A percentile compares a stretch with the other conserved stretches of the same genome.
Evolutionary conservation across 768 basidiomycete genomes (phyloP).

Genomic region (Amyloporia xantha): DNA sequence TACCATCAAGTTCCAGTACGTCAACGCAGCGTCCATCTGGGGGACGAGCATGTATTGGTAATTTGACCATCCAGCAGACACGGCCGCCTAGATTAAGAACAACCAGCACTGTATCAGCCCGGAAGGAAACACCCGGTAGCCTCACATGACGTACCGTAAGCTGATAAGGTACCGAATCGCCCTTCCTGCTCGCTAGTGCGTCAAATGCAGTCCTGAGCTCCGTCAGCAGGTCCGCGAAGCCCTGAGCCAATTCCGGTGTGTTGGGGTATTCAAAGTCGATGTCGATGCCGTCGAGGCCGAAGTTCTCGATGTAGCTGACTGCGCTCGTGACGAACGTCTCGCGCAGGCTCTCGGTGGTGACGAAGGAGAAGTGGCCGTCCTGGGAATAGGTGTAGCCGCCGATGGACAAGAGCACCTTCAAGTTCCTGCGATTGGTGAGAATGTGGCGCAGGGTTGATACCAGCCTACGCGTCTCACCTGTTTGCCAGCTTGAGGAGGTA

Average conservation of each 20-base stretch:
- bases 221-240: slow-evolving; percentile 58
- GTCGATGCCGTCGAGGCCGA: slow-evolving; percentile 78
- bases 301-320: slow-evolving; percentile 60
- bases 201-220: slow-evolving; percentile 59
- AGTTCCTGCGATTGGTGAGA: slow-evolving; percentile 34
- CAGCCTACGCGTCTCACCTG: too few species aligned
- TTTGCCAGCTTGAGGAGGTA: slow-evolving; percentile 53
- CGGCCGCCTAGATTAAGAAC: slow-evolving; percentile 36
- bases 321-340: slow-evolving; percentile 55
- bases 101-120: too few species aligned
- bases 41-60: slow-evolving; percentile 51
- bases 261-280: slow-evolving; percentile 77
- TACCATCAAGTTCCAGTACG: slow-evolving; percentile 77
- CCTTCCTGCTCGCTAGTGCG: slow-evolving; percentile 48
- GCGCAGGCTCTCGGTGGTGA: slow-evolving; percentile 43
- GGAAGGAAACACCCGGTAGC: neutral
- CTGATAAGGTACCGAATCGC: slow-evolving; percentile 53
- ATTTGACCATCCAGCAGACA: slow-evolving; percentile 54
- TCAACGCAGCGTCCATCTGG: slow-evolving; percentile 59
- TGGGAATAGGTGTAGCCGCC: slow-evolving; percentile 72
- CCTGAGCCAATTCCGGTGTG: slow-evolving; percentile 51
- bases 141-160: slow-evolving; percentile 35
- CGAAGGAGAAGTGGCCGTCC: slow-evolving; percentile 58
- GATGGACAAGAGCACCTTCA: slow-evolving; percentile 47
- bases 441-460: slow-evolving; percentile 14